Percentiles rank a stretch among this genome's conserved stretches.
Evolutionary conservation across 1,139 yeast genomes (phyloP).

Genomic region (Scheffersomyces stambukii): DNA sequence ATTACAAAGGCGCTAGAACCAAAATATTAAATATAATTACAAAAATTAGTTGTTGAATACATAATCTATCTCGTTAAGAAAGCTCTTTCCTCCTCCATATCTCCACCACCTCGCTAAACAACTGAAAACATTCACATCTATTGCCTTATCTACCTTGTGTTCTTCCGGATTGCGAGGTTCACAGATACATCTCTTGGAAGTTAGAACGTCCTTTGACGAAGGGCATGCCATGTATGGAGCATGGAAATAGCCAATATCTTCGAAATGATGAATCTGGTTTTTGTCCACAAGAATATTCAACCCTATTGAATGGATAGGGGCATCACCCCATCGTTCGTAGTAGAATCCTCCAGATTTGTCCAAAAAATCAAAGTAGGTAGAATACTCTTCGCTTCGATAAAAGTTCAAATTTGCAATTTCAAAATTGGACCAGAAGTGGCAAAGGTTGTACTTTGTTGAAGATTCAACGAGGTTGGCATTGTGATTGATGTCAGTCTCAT

Average conservation of each 20-base stretch:
- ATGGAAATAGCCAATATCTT: conserved; percentile 86
- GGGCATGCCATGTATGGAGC: conserved; percentile 86
- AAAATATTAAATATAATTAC: too few relatives aligned
- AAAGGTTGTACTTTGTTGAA: conserved; percentile 67
- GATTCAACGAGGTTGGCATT: conserved; percentile 20
- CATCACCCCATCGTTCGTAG: conserved; percentile 97
- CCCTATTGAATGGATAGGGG: conserved; percentile 90
- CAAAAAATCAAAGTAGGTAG: conserved; percentile 62
- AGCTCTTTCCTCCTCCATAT: conserved; percentile 54
- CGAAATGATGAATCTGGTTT: conserved; percentile 77
- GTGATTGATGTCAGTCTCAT: conserved; percentile 36
- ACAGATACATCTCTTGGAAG: conserved; percentile 71
- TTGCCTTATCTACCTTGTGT: conserved; percentile 23
- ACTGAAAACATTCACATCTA: conserved; percentile 62
- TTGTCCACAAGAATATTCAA: conserved; percentile 63
- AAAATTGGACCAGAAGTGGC: conserved; percentile 96
- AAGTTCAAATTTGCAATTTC: conserved; percentile 82
- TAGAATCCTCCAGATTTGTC: conserved; percentile 81
- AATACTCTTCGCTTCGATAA: conserved; percentile 69
- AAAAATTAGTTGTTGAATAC: too few relatives aligned
- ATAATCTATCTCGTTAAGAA: conserved; percentile 36
- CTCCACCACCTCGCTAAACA: conserved; percentile 89
- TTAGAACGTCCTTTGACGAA: conserved; percentile 40
- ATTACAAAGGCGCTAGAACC: too few relatives aligned
- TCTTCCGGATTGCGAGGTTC: conserved; percentile 34